These are phyloP conservation scores for Saccharum hybrid DNA, from an alignment of 202 grass and related monocot genomes.

Conservation along the genomic window DNA sequence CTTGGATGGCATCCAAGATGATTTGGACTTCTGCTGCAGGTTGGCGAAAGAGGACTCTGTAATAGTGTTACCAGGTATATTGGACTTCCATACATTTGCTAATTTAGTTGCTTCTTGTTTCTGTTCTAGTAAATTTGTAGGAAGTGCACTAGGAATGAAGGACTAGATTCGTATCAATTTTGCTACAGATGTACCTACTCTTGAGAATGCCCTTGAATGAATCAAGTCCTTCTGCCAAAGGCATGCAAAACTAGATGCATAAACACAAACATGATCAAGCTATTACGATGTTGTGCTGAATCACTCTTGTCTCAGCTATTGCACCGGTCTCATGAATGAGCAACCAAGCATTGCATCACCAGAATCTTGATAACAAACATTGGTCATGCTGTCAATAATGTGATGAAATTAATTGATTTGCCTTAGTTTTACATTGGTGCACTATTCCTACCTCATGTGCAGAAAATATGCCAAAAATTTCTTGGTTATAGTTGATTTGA, in stretches of 20 bases:
- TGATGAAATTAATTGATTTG: constrained; percentile 2
- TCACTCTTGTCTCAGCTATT: neutral
- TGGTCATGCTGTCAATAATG: neutral
- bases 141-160: constrained; percentile 64
- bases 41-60: constrained; percentile 63
- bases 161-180: constrained; percentile 69
- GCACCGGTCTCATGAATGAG: neutral
- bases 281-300: constrained; percentile 12
- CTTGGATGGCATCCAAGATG: constrained; percentile 51
- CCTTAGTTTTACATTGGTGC: neutral
- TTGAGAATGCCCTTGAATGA: constrained; percentile 63
- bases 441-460: neutral
- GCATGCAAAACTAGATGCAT: constrained; percentile 52
- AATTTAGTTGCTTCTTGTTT: neutral
- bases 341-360: neutral
- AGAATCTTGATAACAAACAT: constrained; percentile 22
- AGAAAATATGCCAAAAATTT: neutral
- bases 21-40: constrained; percentile 60
- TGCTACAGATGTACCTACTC: constrained; percentile 45
- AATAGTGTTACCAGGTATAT: constrained; percentile 55
- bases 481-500: neutral
- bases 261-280: constrained; percentile 7
- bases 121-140: constrained; percentile 40
- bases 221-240: constrained; percentile 67
- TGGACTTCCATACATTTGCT: neutral